Conservation (phyloP, 2,329 filamentous ascomycete species). For the Hypoxylon sp. region DNA sequence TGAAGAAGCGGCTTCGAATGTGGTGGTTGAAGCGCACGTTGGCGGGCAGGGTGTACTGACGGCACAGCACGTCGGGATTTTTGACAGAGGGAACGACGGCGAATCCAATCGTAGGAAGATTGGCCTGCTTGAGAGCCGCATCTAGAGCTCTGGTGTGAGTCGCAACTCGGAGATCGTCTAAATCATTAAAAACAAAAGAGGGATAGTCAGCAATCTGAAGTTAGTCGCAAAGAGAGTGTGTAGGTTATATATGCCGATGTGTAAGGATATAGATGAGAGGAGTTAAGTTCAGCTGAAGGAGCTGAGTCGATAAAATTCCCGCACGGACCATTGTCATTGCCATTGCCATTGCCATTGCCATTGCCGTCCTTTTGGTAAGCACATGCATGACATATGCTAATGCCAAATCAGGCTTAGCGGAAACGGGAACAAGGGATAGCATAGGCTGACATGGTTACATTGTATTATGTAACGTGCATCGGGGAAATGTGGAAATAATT, state of each 20-base stretch:
- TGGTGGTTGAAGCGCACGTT: conserved; percentile 43
- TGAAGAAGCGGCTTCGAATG: conserved; percentile 55
- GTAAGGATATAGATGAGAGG: too few species aligned
- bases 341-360: too few species aligned
- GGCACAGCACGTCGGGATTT: conserved; percentile 32
- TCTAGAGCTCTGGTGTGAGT: conserved; percentile 33
- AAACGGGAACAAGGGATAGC: too few species aligned
- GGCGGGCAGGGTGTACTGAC: conserved; percentile 39
- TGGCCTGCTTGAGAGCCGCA: conserved; percentile 27
- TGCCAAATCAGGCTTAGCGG: too few species aligned
- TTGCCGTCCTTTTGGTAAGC: too few species aligned
- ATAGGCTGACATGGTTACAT: too few species aligned
- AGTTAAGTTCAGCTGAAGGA: too few species aligned
- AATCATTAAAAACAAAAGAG: conserved; percentile 25
- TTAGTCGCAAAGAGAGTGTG: too few species aligned
- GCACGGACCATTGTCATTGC: too few species aligned
- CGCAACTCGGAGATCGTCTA: conserved; percentile 27
- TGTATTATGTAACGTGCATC: conserved; percentile 1
- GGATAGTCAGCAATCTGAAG: conserved; percentile 36
- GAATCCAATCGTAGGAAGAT: conserved; percentile 31
- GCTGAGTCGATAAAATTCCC: conserved; percentile 17
- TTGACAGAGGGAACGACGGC: conserved; percentile 12
- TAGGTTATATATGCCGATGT: too few species aligned
- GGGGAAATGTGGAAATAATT: conserved; percentile 10
- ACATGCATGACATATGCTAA: too few species aligned